Evolutionary conservation across 495 filamentous ascomycete species (phyloP), one percentile per base, ranked within the genome.

Genomic region (Elasticomyces elasticus): DNA sequence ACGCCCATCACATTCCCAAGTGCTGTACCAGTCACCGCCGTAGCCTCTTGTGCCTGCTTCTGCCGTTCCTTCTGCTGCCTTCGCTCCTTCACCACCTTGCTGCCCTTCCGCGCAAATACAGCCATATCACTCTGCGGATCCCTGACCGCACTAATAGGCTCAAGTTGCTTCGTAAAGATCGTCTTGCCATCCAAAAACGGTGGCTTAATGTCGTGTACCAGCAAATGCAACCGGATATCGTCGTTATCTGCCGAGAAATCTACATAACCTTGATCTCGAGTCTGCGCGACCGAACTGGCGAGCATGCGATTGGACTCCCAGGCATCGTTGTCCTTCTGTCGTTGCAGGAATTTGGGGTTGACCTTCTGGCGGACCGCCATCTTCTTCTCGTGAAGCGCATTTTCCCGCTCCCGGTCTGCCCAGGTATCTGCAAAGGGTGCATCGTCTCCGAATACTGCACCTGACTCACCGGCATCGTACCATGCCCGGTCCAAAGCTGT

Each of bases 281-380:
- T 72, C 67, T 97, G 94, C 15, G 94, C 94, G 44, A 97, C 91
- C 49, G 89, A 91, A 12, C 89, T 95, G 0, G 89, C 94, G 40
- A 97, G 81, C 94, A 99, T 96, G 33, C 92, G 87, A 70, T 99
- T 97, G 15, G 89, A 90, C 67, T 98, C 92, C 92, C 92, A 98
- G 25, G 88, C 89, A 74, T 98, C 92, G 23, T 86, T 85, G 65
- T 96, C 92, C 66, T 89, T 90, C 70, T 94, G 87, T 68, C 85
- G 90, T 66, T 92, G 87, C 15, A 83, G 68, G 42, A 84, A 81
- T 41, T 82, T 74, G n/a, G 80, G 81, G 67, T 76, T 87, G 66
- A 86, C 77, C 40, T 33, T 25, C 1, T 35, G 25, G 37, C 80
- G 67, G 62, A 79, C 85, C 23, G 75, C 78, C 23, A 79, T 74